Percentiles rank a stretch among this genome's conserved stretches.
Conservation (phyloP, 352 stramenopile species). For the Pythium rishiriense region DNA sequence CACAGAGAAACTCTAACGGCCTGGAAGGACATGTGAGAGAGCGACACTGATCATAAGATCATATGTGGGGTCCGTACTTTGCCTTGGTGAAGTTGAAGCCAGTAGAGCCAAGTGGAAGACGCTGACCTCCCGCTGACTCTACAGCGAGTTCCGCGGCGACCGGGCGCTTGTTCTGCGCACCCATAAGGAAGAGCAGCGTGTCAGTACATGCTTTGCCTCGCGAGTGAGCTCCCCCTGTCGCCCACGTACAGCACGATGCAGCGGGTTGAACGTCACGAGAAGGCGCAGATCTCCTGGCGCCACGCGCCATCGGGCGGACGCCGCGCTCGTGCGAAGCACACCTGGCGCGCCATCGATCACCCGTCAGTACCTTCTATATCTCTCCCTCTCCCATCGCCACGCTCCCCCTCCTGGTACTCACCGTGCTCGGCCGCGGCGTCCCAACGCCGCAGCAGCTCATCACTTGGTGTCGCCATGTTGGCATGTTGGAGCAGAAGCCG, state of each 20-base stretch:
- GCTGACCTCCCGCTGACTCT: not conserved
- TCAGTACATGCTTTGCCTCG: not conserved
- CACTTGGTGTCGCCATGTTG: not conserved
- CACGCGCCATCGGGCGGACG: conserved; percentile 8
- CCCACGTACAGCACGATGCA: conserved; percentile 19
- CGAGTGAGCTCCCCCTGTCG: not conserved
- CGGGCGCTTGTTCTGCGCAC: conserved; percentile 19
- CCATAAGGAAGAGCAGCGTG: not conserved
- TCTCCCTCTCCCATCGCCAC: not conserved
- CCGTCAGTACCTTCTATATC: not conserved
- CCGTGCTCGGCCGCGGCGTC: conserved; percentile 12
- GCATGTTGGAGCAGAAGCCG: not conserved
- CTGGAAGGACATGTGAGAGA: conserved; percentile 22
- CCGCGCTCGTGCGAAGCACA: conserved; percentile 16
- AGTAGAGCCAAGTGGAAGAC: not conserved
- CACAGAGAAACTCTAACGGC: conserved; percentile 44
- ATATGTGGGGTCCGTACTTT: conserved; percentile 32
- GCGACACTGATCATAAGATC: no score
- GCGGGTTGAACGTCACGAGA: conserved; percentile 24
- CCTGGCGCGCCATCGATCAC: not conserved
- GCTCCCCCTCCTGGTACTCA: conserved; percentile 1
- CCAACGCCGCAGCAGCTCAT: conserved; percentile 16
- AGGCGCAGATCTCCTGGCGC: conserved; percentile 12
- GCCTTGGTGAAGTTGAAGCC: conserved; percentile 68
- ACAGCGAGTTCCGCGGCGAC: conserved; percentile 4